phyloP scores from a whole-genome alignment of 768 basidiomycete genomes.

The Suillus americanus region DNA sequence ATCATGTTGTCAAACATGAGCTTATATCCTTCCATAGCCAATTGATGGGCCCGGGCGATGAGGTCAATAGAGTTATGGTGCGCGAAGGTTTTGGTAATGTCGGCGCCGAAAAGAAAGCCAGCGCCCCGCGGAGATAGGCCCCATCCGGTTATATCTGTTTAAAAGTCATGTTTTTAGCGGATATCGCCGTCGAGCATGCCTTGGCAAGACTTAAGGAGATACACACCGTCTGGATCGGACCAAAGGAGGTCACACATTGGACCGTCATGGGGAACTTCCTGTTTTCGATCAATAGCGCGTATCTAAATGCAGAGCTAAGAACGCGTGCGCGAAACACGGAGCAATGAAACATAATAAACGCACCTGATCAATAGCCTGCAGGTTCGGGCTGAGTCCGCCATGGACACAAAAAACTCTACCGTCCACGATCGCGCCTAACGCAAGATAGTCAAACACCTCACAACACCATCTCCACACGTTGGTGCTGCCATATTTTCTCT shows the following conservation, averaged over 20 bases:
- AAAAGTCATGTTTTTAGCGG: slow-evolving; percentile 21
- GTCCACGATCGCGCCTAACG: slow-evolving; percentile 94
- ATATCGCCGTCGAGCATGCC: slow-evolving; percentile 7
- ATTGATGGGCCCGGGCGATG: slow-evolving; percentile 95
- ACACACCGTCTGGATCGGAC: slow-evolving; percentile 95
- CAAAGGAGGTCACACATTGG: slow-evolving; percentile 99
- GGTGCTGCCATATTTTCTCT: slow-evolving; percentile 89
- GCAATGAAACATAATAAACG: slow-evolving; percentile 19
- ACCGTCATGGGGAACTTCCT: slow-evolving; percentile 98
- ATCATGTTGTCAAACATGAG: slow-evolving; percentile 95
- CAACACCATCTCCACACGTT: slow-evolving; percentile 99
- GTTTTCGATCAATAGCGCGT: slow-evolving; percentile 90
- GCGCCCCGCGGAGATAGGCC: slow-evolving; percentile 97
- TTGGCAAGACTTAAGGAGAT: slow-evolving; percentile 1
- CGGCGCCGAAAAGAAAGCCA: slow-evolving; percentile 91
- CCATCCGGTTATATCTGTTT: slow-evolving; percentile 86
- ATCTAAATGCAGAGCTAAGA: slow-evolving; percentile 51
- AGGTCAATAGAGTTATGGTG: slow-evolving; percentile 92
- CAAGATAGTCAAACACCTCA: slow-evolving; percentile 97
- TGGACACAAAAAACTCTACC: slow-evolving; percentile 97
- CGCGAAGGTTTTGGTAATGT: slow-evolving; percentile 87
- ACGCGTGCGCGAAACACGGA: slow-evolving; percentile 14
- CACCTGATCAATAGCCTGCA: slow-evolving; percentile 88
- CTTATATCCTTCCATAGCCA: slow-evolving; percentile 97
- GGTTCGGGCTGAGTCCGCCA: slow-evolving; percentile 90